Conservation (phyloP, 768 basidiomycete genomes). For the Rhodotorula sphaerocarpa region DNA sequence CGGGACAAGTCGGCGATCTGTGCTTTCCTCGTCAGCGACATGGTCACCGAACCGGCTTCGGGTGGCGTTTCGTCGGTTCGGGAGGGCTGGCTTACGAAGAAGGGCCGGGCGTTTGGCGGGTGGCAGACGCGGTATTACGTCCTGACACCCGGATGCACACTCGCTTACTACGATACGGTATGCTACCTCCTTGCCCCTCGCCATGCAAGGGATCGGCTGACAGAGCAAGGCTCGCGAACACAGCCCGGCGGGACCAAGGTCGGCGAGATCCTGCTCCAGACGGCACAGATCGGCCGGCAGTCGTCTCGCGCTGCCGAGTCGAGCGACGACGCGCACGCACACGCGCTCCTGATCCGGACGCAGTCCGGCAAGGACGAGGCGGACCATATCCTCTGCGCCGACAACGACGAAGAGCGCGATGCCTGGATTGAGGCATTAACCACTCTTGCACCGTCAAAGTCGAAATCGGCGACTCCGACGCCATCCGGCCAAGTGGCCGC, state of each 20-base stretch:
- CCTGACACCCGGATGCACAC: conserved; percentile 65
- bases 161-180: conserved; percentile 94
- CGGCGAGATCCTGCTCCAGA: conserved; percentile 81
- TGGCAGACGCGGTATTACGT: conserved; percentile 91
- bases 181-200: conserved; percentile 44
- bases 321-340: conserved; percentile 88
- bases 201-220: conserved; percentile 2
- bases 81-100: conserved; percentile 67
- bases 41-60: conserved; percentile 60
- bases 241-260: conserved; percentile 85
- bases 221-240: too few species aligned
- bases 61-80: conserved; percentile 41
- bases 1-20: conserved; percentile 84
- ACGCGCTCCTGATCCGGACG: conserved; percentile 96
- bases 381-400: conserved; percentile 87
- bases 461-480: background rate
- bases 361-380: conserved; percentile 50
- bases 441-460: conserved; percentile 5
- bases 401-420: conserved; percentile 87
- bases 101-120: conserved; percentile 95
- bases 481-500: too few species aligned
- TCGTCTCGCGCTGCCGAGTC: conserved; percentile 42
- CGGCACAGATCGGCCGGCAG: conserved; percentile 60
- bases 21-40: conserved; percentile 82
- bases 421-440: conserved; percentile 81